Base-by-base conservation (phyloP, 768 basidiomycete genomes). In the Lyophyllum semitale region DNA sequence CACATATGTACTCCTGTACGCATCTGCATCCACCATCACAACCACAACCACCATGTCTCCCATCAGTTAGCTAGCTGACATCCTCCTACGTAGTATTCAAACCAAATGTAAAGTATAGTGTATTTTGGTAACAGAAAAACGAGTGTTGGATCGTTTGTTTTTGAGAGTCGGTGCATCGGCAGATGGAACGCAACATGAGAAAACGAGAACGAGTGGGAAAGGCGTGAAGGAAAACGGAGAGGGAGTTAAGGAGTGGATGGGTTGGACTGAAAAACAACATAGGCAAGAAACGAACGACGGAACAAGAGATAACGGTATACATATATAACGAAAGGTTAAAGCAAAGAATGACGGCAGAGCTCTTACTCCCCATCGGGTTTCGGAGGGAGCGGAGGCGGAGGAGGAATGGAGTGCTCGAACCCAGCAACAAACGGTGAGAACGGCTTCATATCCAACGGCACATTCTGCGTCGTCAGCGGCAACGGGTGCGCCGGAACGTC, bases 381-480 rank as follows among this genome's bases (percentile, higher is more conserved):
- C 8, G 66, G 65, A 22, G 71, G 73, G 20, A 71, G 60, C 12
- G 74, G 73, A 3, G 73, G 73, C 8, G 75, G 73, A 2, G 71
- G 73, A 8, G 54, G 50, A 22, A 60, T 53, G 2, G 65, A 50
- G 23, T 45, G 46, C 12, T 74, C 74, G 57, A 77, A 77, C 7
- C 68, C 73, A 7, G 71, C 58, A 17, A 68, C 65, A 61, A 84
- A 81, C 1, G 82, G 80, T 1, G 79, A 78, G 61, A 83, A 81
- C 6, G 81, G 77, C 38, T 73, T 68, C 33, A 77, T 62, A 29
- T 78, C 75, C 57, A 79, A 41, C 13, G 58, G 53, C 60, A 50
- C 63, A 27, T 37, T 49, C 25, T 9, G 49, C 46, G 49, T 18
- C 25, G 63, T 55, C 26, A 62, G 40, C 8, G 64, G 58, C 17